Base-by-base conservation (phyloP, 305 asterid genomes). In the Fraxinus nigra region DNA sequence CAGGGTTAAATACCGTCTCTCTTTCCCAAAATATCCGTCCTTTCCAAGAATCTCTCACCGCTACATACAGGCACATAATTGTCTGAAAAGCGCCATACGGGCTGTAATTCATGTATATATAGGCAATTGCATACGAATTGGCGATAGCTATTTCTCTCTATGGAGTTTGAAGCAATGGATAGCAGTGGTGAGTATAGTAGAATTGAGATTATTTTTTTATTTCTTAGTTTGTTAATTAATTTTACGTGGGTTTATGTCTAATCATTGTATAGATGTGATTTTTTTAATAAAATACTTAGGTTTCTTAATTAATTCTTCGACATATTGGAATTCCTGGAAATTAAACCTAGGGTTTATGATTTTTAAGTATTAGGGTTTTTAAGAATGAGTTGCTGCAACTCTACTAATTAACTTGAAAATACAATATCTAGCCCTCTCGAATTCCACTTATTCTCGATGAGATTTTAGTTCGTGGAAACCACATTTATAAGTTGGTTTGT, bases 121-220 rank as follows among this genome's bases (percentile, higher is more conserved):
- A 59, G 30, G 20, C 75, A 26, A 67, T 33, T 70, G 22, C 26
- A 14, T 70, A 70, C 18, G 43, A 70, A 32, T 14, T 70, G 9
- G 43, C 75, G 24, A 70, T 70, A 32, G 38, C 43, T 70, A 7
- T 70, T 70, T 73, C 81, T 78, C 83, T 87, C 88, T 81, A 86
- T 89, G 91, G 91, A 86, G 85, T 89, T 85, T 86, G 65, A 51
- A 51, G 70, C 40, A 51, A n/a, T 77, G 22, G 80, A 77, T 22
- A 77, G 80, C 72, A 77, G 80, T 30, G 80, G 80, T 77, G 37
- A 48, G 79, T 13, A 32, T 32, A 26, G 16, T 28, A 54, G 34
- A 37, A 34, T 37, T 34, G 34, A 7, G 9, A 22, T 82, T 80
- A 51, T 22, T 30, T 59, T 1, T 78, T 75, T 70, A 48, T 72